These are phyloP conservation scores for Trichoderma citrinoviride DNA, from an alignment of 2,329 filamentous ascomycete genomes.

Conservation along the genomic window DNA sequence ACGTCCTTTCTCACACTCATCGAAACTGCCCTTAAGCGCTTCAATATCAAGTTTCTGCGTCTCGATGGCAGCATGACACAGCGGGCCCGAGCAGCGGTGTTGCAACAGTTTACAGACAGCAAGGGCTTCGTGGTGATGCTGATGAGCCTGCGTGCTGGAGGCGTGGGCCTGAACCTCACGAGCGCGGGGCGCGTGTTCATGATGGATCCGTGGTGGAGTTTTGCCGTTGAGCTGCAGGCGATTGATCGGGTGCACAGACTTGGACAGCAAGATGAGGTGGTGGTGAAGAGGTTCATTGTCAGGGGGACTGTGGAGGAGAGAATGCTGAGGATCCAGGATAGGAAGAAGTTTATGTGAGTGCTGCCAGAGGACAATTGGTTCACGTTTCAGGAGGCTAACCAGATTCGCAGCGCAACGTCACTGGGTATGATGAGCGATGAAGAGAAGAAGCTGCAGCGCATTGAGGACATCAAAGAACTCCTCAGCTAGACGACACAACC, in stretches of 20 bases:
- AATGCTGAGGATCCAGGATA: slow-evolving; percentile 89
- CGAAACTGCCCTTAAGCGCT: slow-evolving; percentile 69
- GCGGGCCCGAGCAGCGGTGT: slow-evolving; percentile 74
- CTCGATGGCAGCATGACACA: slow-evolving; percentile 91
- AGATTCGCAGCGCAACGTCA: slow-evolving; percentile 70
- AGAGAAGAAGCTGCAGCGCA: slow-evolving; percentile 82
- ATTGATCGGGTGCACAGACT: slow-evolving; percentile 97
- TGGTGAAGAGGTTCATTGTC: slow-evolving; percentile 84
- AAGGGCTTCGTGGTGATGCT: slow-evolving; percentile 70
- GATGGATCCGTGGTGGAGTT: slow-evolving; percentile 99
- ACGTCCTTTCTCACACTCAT: slow-evolving; percentile 94
- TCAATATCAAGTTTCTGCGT: slow-evolving; percentile 76
- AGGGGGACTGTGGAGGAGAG: slow-evolving; percentile 89
- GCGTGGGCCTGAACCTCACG: slow-evolving; percentile 90
- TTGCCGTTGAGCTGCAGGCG: slow-evolving; percentile 91
- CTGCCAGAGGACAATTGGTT: background rate
- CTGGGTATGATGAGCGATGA: slow-evolving; percentile 94
- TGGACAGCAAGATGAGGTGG: slow-evolving; percentile 85
- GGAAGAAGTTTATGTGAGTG: slow-evolving; percentile 92
- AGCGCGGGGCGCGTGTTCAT: slow-evolving; percentile 88
- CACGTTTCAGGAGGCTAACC: background rate
- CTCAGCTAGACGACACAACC: slow-evolving; percentile 53
- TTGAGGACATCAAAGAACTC: slow-evolving; percentile 92
- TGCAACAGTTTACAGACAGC: slow-evolving; percentile 64
- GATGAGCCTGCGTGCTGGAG: slow-evolving; percentile 82